Evolutionary conservation across 495 filamentous ascomycete species (phyloP), one percentile per base, ranked within the genome.

Genomic region (Glonium stellatum): DNA sequence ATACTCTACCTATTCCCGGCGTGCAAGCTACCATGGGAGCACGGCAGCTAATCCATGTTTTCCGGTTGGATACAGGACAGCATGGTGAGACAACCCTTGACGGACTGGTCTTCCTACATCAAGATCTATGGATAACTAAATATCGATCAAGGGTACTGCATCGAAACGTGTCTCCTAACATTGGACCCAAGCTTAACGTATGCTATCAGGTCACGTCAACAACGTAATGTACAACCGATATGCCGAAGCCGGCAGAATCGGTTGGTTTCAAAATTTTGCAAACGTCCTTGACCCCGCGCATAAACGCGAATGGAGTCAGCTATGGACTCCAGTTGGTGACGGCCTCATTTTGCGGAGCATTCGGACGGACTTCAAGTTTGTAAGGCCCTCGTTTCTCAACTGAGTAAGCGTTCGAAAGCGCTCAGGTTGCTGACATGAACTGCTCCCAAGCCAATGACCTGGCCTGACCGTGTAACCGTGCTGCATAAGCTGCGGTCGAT

Each of bases 311-410:
- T 98, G 92, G 92, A 73, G 70, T 1, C 82, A 87, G 41, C 75
- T 97, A 19, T 80, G 84, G 76, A 82, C 78, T 31, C 82, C 86
- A 0, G 80, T 70, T 50, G 81, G 82, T 0, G 78, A 80, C 9
- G 93, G 92, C 0, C 63, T 97, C 55, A 96, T 97, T 51, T 71
- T 97, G 67, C 78, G 82, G 67, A 87, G 84, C 55, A 89, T 98
- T 53, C 87, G 82, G 66, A 80, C 86, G 4, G 88, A 96, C 66
- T 98, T 87, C 69, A 97, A 97, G 76, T 95, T 97, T 78, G 90
- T 96, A 75, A 4, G 82, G 1, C 9, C 5, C 48, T 51, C 18
- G 39, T 44, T 18, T 11, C 18, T 44, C 10, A n/a, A 44, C 39
- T 44, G 39, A 44, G 18, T 44, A 15, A 18, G 18, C 48, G 21